Base-by-base conservation (phyloP, 1,139 yeast genomes). In the Yamadazyma conglobata region DNA sequence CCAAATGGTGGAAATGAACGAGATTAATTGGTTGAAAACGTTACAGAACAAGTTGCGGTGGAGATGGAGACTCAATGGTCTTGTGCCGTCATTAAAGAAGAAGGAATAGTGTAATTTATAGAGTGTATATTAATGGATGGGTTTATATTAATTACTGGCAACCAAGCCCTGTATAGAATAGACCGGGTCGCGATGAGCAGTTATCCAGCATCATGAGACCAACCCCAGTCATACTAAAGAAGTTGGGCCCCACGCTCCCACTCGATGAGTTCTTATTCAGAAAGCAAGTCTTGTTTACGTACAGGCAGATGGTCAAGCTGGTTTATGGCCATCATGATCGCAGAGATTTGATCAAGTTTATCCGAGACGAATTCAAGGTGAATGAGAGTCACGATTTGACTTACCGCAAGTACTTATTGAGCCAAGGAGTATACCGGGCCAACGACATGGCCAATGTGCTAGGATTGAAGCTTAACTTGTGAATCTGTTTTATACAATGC, bases 261-360 rank as follows among this genome's bases (percentile, higher is more conserved):
- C 47, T 68, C 4, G 70, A 68, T 22, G 73, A 68, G 38, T 68
- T 65, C 39, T 35, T 67, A 13, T 66, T 67, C 31, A 53, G 70
- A 20, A 58, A 52, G 29, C 55, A 57, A 33, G 54, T 66, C 6
- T 47, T 49, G 17, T 42, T 49, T 14, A 54, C 59, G 2, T 68
- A 68, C 41, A 48, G 69, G 25, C 56, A 54, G 15, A 47, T 65
- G 14, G 40, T 60, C 27, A 39, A 72, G 25, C 47, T 57, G 26
- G 48, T 66, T 15, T 60, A 62, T 39, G 52, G 54, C 30, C 56
- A 56, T 28, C 72, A 66, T 40, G 71, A 68, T 37, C 52, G 52
- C 20, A 40, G 48, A 1, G 70, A 62, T n/a, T 44, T 68, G 28
- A 48, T 64, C 29, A 42, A 34, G 12, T 64, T 48, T 40, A 56